Evolutionary conservation across 768 basidiomycete genomes (phyloP), one percentile per base, ranked within the genome.

Genomic region (Pleurotus cornucopiae): DNA sequence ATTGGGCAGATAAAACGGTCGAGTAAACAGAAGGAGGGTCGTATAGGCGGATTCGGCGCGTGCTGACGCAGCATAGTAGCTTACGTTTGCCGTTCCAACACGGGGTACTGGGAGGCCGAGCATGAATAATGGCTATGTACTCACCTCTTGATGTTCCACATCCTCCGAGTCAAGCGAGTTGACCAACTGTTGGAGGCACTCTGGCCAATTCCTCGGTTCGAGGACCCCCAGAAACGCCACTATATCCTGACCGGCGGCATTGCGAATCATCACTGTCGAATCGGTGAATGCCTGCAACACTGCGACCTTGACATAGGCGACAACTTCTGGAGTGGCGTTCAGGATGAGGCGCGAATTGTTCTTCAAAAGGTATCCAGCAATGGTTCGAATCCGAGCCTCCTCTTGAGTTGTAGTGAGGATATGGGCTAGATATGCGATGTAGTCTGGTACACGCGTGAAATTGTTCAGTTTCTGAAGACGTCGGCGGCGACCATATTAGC

Each of bases 311-410:
- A 90, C 84, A 66, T 85, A 91, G 48, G 82, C 76, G 26, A 81
- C 77, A 18, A 94, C 88, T 46, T 86, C 82, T 14, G 79, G 76
- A 20, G 84, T 74, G 5, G 85, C 81, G 46, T 76, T 79, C 54
- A 94, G 77, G 67, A 94, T 86, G 61, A 89, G 80, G 57, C 85
- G 81, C 44, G 91, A 83, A 65, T 94, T 94, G 72, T 99, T 98
- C 84, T 99, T 99, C 71, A 99, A 84, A 20, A 98, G 79, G 64
- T 98, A 91, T 43, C 96, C 96, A 21, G 96, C 95, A 74, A 98
- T 95, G 57, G 92, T 91, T 52, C 96, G 85, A 69, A 96, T 93
- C 49, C 90, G 88, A 67, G 93, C 94, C 67, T 94, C 89, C 73
- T 98, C 94, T 58, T 83, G 78, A 1, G 86, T 79, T 76, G 91